A percentile compares a stretch with the other conserved stretches of the same genome.
These are phyloP conservation scores for Phlebiopsis flavidoalba DNA, from an alignment of 768 basidiomycete species.

Conservation along the genomic window DNA sequence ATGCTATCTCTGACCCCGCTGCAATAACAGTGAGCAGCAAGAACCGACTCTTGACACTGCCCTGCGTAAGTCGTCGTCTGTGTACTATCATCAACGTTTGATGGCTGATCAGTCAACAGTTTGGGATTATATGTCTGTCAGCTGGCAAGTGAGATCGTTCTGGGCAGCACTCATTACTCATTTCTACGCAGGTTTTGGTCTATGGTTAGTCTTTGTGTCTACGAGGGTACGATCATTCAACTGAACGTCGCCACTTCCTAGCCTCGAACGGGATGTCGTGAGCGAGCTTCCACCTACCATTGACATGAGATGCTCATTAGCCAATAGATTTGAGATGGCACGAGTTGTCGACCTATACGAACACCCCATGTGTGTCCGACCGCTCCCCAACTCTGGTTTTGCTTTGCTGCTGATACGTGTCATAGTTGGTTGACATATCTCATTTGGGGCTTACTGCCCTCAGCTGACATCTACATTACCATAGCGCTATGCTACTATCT, in stretches of 20 bases:
- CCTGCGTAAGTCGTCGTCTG: not conserved
- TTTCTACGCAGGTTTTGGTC: not conserved
- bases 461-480: not conserved
- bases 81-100: not conserved
- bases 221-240: not conserved
- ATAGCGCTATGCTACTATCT: not conserved
- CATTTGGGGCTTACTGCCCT: not conserved
- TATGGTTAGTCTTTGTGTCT: not conserved
- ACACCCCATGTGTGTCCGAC: not conserved
- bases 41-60: not conserved
- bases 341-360: not conserved
- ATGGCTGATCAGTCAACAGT: not conserved
- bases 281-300: not conserved
- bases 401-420: not conserved
- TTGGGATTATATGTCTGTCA: not conserved
- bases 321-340: not conserved
- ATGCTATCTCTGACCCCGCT: not conserved
- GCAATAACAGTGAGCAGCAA: not conserved
- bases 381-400: no score
- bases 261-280: not conserved
- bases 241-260: not conserved
- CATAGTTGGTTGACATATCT: not conserved
- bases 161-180: not conserved
- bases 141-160: not conserved
- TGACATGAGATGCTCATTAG: not conserved